Evolutionary conservation across 352 stramenopile genomes (phyloP).

Genomic region (Phytophthora uliginosa): DNA sequence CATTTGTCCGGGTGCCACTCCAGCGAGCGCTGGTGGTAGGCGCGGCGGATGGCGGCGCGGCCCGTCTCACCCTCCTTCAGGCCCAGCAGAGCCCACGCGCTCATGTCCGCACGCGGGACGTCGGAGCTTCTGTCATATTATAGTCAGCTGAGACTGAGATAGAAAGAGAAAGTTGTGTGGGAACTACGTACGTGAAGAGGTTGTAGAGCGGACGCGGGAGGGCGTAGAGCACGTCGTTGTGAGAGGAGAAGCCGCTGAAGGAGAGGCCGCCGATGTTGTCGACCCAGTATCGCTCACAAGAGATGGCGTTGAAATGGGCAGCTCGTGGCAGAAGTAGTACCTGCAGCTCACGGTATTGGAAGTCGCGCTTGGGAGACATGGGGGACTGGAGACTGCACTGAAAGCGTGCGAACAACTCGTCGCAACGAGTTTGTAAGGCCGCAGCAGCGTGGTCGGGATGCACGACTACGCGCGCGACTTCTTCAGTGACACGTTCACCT

Average conservation of each 20-base stretch:
- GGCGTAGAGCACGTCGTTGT: slow-evolving; percentile 39
- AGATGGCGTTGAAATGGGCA: slow-evolving; percentile 34
- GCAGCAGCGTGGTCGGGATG: slow-evolving; percentile 39
- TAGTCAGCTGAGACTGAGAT: neutral
- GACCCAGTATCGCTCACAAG: slow-evolving; percentile 52
- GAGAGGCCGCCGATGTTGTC: slow-evolving; percentile 41
- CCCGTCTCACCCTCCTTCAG: slow-evolving; percentile 52
- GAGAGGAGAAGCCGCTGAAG: slow-evolving; percentile 26
- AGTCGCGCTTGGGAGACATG: neutral
- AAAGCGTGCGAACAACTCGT: slow-evolving; percentile 47
- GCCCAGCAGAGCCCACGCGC: slow-evolving; percentile 51
- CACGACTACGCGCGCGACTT: slow-evolving; percentile 56
- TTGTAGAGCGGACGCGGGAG: slow-evolving; percentile 55
- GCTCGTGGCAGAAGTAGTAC: slow-evolving; percentile 28
- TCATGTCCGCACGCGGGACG: slow-evolving; percentile 58
- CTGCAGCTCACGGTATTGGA: slow-evolving; percentile 23
- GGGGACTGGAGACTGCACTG: slow-evolving; percentile 24
- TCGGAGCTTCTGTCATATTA: slow-evolving; percentile 37
- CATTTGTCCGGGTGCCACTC: slow-evolving; percentile 85
- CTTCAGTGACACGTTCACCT: slow-evolving; percentile 31
- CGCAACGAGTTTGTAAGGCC: slow-evolving; percentile 31
- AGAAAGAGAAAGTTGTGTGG: neutral
- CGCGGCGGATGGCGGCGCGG: slow-evolving; percentile 55
- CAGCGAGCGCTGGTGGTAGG: slow-evolving; percentile 69
- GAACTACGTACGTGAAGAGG: slow-evolving; percentile 65